Conservation (phyloP, 176 grass and related monocot species). For the Aegilops tauschii region DNA sequence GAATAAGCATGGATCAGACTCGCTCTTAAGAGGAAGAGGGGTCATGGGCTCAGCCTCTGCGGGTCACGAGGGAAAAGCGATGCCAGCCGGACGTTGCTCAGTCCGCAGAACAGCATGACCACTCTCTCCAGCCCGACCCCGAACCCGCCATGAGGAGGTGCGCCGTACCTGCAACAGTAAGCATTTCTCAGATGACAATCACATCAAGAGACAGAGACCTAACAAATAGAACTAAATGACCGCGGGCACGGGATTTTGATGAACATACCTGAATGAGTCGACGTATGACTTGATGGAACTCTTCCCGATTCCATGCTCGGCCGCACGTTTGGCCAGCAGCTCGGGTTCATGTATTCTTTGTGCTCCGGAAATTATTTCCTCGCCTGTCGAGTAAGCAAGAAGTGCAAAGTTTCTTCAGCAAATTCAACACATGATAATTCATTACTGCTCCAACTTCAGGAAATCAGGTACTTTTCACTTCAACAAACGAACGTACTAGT, state of each 20-base stretch:
- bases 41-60: constrained; percentile 43
- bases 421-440: background rate
- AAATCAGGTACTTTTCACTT: no score
- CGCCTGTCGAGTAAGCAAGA: constrained; percentile 27
- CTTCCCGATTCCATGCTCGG: constrained; percentile 49
- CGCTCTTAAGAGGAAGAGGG: background rate
- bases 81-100: constrained; percentile 59
- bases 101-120: constrained; percentile 76
- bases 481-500: no score
- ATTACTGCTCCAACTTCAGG: no score
- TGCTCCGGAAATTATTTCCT: constrained; percentile 84
- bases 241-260: background rate
- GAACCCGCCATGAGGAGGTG: constrained; percentile 72
- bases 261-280: constrained; percentile 47
- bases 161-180: constrained; percentile 46
- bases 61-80: constrained; percentile 82
- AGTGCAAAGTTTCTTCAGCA: background rate
- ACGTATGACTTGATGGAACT: constrained; percentile 58
- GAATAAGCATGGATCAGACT: background rate
- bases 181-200: background rate
- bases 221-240: background rate
- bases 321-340: constrained; percentile 43
- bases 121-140: constrained; percentile 70
- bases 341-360: constrained; percentile 63
- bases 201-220: background rate